Evolutionary conservation across 1,284 basidiomycete genomes (phyloP).

Genomic region (Trichosporon asahii): DNA sequence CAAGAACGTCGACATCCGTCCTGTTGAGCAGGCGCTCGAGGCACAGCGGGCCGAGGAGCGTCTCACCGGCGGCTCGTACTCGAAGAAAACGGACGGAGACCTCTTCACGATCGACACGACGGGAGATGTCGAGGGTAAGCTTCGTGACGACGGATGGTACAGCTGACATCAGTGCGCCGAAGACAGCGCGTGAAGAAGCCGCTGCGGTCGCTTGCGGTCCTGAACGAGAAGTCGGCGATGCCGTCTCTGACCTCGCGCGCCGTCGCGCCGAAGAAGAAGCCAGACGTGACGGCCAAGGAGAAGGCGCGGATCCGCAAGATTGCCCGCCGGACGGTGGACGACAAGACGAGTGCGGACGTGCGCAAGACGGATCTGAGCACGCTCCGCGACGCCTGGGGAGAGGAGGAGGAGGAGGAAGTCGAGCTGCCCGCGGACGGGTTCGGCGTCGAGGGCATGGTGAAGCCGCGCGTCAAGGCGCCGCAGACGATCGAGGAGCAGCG

Average conservation of each 20-base stretch:
- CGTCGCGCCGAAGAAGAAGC: constrained; percentile 41
- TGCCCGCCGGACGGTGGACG: constrained; percentile 64
- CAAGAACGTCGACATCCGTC: constrained; percentile 79
- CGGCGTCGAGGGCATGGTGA: constrained; percentile 41
- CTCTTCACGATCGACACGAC: constrained; percentile 74
- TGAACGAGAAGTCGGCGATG: constrained; percentile 76
- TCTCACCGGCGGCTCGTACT: constrained; percentile 59
- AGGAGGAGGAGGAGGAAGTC: background rate
- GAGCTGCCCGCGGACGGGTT: constrained; percentile 33
- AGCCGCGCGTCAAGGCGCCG: constrained; percentile 40
- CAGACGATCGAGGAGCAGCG: constrained; percentile 37
- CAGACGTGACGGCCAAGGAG: constrained; percentile 59
- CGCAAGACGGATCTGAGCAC: constrained; percentile 15
- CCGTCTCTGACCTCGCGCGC: constrained; percentile 68
- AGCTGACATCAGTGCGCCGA: background rate
- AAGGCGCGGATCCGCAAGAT: constrained; percentile 71
- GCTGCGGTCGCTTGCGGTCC: constrained; percentile 75
- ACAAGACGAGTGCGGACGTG: constrained; percentile 35
- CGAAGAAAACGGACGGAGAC: constrained; percentile 58
- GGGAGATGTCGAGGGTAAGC: constrained; percentile 71
- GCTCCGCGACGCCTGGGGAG: constrained; percentile 27
- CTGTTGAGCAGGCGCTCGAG: constrained; percentile 71
- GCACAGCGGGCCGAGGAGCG: constrained; percentile 70
- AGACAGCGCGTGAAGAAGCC: constrained; percentile 52
- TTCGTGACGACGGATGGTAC: constrained; percentile 17